phyloP scores from a whole-genome alignment of 2,329 filamentous ascomycete species.

The Camptophora hylomeconis region DNA sequence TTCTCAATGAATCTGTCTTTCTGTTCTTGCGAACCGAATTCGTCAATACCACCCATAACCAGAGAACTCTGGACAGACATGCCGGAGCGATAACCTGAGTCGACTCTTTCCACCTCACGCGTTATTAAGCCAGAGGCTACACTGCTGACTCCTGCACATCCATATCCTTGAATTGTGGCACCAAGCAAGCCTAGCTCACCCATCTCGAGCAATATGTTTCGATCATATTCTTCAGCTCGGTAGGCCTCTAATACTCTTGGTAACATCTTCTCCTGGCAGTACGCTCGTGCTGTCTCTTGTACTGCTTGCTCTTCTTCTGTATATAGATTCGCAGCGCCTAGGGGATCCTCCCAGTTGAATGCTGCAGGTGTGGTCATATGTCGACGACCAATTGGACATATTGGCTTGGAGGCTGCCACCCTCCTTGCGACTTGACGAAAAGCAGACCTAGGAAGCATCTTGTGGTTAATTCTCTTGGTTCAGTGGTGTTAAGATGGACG shows the following conservation, averaged over 20 bases:
- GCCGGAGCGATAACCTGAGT: slow-evolving; percentile 81
- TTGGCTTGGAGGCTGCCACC: slow-evolving; percentile 3
- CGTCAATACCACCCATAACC: slow-evolving; percentile 85
- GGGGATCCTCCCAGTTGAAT: slow-evolving; percentile 89
- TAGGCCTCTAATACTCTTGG: slow-evolving; percentile 81
- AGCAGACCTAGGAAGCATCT: slow-evolving; percentile 12
- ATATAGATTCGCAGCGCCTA: slow-evolving; percentile 59
- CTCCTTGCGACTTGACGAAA: slow-evolving; percentile 11
- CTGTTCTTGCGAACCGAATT: slow-evolving; percentile 74
- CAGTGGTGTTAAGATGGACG: background rate
- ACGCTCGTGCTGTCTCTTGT: slow-evolving; percentile 77
- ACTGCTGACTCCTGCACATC: slow-evolving; percentile 74
- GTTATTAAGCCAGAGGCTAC: slow-evolving; percentile 85
- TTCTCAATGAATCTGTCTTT: slow-evolving; percentile 71
- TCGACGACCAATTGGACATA: slow-evolving; percentile 6
- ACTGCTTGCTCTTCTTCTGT: slow-evolving; percentile 89
- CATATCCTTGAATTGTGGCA: slow-evolving; percentile 75
- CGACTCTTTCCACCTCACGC: slow-evolving; percentile 77
- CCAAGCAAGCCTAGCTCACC: slow-evolving; percentile 81
- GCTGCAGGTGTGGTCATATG: slow-evolving; percentile 18
- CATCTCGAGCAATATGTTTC: slow-evolving; percentile 79
- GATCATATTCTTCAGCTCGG: slow-evolving; percentile 75
- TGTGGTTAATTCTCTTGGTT: slow-evolving; percentile 2
- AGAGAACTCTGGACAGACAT: slow-evolving; percentile 90
- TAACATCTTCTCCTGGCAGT: slow-evolving; percentile 80